Evolutionary conservation across 2,329 filamentous ascomycete genomes (phyloP), one percentile per base, ranked within the genome.

Genomic region (Pyrenophora seminiperda): DNA sequence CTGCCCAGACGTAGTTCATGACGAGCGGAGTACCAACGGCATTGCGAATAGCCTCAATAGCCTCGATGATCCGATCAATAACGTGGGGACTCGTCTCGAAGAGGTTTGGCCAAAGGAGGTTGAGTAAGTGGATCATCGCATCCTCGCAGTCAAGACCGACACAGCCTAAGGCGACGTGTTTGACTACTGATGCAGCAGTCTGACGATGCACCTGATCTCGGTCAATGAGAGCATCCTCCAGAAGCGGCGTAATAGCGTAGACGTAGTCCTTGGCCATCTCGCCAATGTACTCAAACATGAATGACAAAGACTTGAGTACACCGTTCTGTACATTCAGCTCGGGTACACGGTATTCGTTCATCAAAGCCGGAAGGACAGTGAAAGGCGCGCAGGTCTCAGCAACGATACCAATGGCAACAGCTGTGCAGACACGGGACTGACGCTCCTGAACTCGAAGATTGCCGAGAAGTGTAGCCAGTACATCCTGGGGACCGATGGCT

Each of bases 241-340:
- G 86, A 7, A 99, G 80, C 5, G 94, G 94, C 2, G 92, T 97
- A 27, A 99, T 92, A 14, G 95, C 94, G 69, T 99, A 99, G 70
- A 99, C 94, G 72, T 99, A 99, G 75, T 99, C 94, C 77, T 97
- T 99, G 58, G 91, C 91, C 94, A 99, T 97, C 75, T 99, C 94
- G 57, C 94, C 94, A 72, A 99, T 99, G 76, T 99, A 99, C 71
- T 99, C 94, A 70, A 97, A 99, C 54, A 99, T 81, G 82, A 99
- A 99, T 5, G 90, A 95, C 44, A 99, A 82, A 4, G 92, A 92
- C 75, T 99, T 99, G 70, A 99, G 86, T 27, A 99, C 94, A 77
- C 94, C 94, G 64, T 99, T 99, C 73, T 99, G 94, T 19, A 99
- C 94, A 71, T 99, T 99, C 61, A 99, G 87, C 76, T 99, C 94